Evolutionary conservation across 768 basidiomycete genomes (phyloP), one percentile per base, ranked within the genome.

Genomic region (Phanerochaete carnosa): DNA sequence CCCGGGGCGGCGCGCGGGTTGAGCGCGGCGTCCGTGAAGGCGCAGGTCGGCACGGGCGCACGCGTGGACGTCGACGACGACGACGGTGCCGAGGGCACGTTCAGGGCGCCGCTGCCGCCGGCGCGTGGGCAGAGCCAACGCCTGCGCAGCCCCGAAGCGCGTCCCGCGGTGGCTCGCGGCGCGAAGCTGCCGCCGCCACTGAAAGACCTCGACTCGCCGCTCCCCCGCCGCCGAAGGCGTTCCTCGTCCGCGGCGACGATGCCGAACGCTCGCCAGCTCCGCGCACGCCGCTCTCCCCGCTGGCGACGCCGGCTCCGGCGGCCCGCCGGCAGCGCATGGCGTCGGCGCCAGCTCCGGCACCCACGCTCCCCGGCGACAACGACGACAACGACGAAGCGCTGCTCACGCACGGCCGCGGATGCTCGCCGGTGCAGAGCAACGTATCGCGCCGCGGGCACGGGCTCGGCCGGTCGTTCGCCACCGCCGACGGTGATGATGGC

Each of bases 281-380:
- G 35, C 64, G 52, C 23, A 32, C 55, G 26, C 60, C 28, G 25
- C 47, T 5, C 23, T 49, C 47, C 22, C 47, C 47, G 47, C 47
- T 19, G 19, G 22, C 25, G n/a, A 25, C 13, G 47, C 12, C 9
- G 23, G 47, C 56, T 45, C 56, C 49, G 46, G 32, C 58, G 4
- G 55, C 59, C 61, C 45, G 61, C 50, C 57, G 57, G 8, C 51
- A 51, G 29, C 60, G 35, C 57, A 69, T 58, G 37, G 65, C 46
- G 52, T 67, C 57, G 32, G 9, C 66, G 51, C 63, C 67, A 28
- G 62, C 59, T n/a, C n/a, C n/a, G n/a, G 49, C 54, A 61, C 51
- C 65, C 67, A 23, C 11, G 37, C 37, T 39, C n/a, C n/a, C n/a
- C n/a, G n/a, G n/a, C n/a, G n/a, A n/a, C n/a, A n/a, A n/a, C n/a